Base-by-base conservation (phyloP, 1,139 yeast genomes). In the Blastobotrys illinoisensis region DNA sequence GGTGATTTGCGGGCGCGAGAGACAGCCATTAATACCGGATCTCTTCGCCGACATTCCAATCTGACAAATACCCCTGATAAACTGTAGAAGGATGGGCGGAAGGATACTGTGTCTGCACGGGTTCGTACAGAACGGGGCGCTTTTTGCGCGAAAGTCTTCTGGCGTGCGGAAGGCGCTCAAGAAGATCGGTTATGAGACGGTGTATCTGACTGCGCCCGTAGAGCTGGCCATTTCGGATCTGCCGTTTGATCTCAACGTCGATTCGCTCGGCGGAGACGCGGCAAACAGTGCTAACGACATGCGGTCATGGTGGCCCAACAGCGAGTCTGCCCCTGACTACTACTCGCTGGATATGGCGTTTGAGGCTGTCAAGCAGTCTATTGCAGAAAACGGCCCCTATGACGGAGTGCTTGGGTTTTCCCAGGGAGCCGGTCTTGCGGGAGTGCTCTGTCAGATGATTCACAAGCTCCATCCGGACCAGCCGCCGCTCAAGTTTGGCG, bases 381-480 rank as follows among this genome's bases (percentile, higher is more conserved):
- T 88, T 60, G 74, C 76, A 49, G 72, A 76, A 57, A 77, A 89
- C 59, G 98, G 98, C 0, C 98, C 98, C 0, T 90, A 85, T 65
- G 85, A 83, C 54, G 98, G 97, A 2, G 76, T 91, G 26, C 73
- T 93, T 54, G 98, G 97, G 2, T 93, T 91, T 67, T 85, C 95
- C 18, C 98, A 93, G 69, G 99, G 99, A 59, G 95, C 97, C 1
- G 96, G 95, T 3, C 73, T 93, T 67, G 81, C 95, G 1, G 82
- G 74, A 5, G 56, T 67, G 2, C 58, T 67, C 44, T 66, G 74
- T 52, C 46, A 51, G 16, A 54, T 54, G 54, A 62, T 66, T 46
- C 62, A 62, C 19, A 57, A 63, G 7, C 53, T 69, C 14, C 63
- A 62, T 18, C 67, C 67, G 1, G 52, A 67, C 44, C 80, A 77